Evolutionary conservation across 2,329 filamentous ascomycete species (phyloP).

Genomic region (Colletotrichum liaoningense): DNA sequence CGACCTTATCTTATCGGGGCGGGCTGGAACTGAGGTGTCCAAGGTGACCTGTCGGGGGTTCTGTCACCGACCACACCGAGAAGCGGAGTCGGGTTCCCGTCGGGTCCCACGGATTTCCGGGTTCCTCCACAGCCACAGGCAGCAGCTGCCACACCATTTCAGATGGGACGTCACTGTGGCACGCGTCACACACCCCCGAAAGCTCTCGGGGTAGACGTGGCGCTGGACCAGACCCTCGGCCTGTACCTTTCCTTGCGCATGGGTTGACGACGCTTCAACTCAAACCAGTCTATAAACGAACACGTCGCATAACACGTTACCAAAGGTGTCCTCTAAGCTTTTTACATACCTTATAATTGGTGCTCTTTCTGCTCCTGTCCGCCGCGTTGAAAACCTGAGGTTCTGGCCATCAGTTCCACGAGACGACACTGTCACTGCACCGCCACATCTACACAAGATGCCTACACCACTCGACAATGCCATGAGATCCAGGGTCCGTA

Average conservation of each 20-base stretch:
- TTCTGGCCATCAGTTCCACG: not conserved
- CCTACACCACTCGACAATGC: constrained; percentile 76
- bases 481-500: constrained; percentile 74
- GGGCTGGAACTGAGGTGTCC: not conserved
- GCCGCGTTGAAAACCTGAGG: not conserved
- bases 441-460: constrained; percentile 57
- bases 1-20: constrained; percentile 17
- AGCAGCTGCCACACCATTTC: not conserved
- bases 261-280: constrained; percentile 27
- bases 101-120: not conserved
- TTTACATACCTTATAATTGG: too few species aligned
- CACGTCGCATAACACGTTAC: constrained; percentile 17
- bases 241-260: not conserved
- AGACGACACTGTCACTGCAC: not conserved
- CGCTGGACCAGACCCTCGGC: constrained; percentile 1
- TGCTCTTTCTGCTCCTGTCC: too few species aligned
- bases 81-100: not conserved
- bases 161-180: constrained; percentile 29
- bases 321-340: not conserved
- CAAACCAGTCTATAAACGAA: not conserved
- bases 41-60: not conserved
- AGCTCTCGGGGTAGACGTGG: not conserved
- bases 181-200: constrained; percentile 19
- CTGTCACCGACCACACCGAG: constrained; percentile 10
- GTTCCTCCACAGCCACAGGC: constrained; percentile 13